Percentiles rank a stretch among this genome's conserved stretches.
phyloP scores from a whole-genome alignment of 78 protist species.

The Ministeria vibrans region DNA sequence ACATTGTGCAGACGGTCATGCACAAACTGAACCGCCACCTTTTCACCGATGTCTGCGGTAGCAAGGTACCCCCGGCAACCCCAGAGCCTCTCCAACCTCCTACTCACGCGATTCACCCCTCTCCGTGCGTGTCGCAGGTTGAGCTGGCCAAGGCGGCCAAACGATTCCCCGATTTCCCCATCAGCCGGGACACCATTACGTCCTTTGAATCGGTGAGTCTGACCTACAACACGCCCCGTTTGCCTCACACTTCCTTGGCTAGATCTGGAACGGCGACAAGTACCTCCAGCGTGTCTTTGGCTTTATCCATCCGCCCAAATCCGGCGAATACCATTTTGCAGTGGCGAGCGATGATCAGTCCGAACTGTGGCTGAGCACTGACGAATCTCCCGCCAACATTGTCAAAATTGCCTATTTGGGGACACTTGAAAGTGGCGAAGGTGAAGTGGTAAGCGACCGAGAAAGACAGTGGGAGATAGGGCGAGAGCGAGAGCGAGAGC shows the following conservation, averaged over 20 bases:
- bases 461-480: too few relatives aligned
- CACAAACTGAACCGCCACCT: too few relatives aligned
- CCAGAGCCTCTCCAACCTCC: too few relatives aligned
- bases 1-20: too few relatives aligned
- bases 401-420: neutral
- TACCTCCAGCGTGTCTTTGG: conserved; percentile 5
- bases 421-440: neutral
- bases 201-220: neutral
- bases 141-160: neutral
- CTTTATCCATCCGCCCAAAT: neutral
- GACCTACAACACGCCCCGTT: too few relatives aligned
- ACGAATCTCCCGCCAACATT: neutral
- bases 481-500: too few relatives aligned
- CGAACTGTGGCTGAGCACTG: neutral
- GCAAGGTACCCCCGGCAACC: too few relatives aligned
- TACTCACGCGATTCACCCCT: too few relatives aligned
- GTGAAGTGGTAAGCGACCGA: too few relatives aligned
- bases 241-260: too few relatives aligned
- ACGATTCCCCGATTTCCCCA: neutral
- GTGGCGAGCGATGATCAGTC: neutral
- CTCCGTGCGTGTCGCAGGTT: too few relatives aligned
- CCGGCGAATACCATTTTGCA: neutral
- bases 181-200: neutral
- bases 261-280: neutral
- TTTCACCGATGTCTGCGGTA: too few relatives aligned